Percentiles rank a stretch among this genome's conserved stretches.
Evolutionary conservation across 495 filamentous ascomycete species (phyloP).

Genomic region (Aspergillus affinis): DNA sequence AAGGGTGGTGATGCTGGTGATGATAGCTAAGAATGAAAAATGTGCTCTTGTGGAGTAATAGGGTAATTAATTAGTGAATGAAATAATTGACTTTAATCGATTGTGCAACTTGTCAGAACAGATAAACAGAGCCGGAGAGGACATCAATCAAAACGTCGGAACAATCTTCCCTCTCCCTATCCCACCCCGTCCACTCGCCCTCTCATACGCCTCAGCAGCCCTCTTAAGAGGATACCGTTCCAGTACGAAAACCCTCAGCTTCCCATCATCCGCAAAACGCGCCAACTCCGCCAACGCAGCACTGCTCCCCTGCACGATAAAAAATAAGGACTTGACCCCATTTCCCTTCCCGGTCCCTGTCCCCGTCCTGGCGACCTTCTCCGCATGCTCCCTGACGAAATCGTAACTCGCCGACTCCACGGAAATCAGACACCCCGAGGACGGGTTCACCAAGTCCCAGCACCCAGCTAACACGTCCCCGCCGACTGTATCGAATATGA

Average conservation of each 20-base stretch:
- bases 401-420: constrained; percentile 35
- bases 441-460: constrained; percentile 26
- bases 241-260: constrained; percentile 29
- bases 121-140: no score
- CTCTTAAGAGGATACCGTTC: constrained; percentile 21
- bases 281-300: constrained; percentile 20
- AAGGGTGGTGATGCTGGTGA: background rate
- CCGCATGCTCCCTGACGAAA: constrained; percentile 39
- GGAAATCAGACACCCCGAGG: constrained; percentile 26
- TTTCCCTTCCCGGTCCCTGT: constrained; percentile 6
- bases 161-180: constrained; percentile 31
- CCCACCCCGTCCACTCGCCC: constrained; percentile 23
- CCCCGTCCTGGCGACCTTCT: constrained; percentile 6
- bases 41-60: background rate
- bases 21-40: background rate
- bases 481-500: constrained; percentile 37
- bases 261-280: constrained; percentile 19
- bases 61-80: background rate
- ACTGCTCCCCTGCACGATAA: constrained; percentile 30
- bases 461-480: constrained; percentile 26
- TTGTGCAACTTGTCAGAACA: background rate
- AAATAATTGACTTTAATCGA: background rate
- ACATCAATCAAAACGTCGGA: constrained; percentile 5
- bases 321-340: constrained; percentile 29
- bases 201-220: constrained; percentile 34